Base-by-base conservation (phyloP, 768 basidiomycete species). In the Serendipita sp. region DNA sequence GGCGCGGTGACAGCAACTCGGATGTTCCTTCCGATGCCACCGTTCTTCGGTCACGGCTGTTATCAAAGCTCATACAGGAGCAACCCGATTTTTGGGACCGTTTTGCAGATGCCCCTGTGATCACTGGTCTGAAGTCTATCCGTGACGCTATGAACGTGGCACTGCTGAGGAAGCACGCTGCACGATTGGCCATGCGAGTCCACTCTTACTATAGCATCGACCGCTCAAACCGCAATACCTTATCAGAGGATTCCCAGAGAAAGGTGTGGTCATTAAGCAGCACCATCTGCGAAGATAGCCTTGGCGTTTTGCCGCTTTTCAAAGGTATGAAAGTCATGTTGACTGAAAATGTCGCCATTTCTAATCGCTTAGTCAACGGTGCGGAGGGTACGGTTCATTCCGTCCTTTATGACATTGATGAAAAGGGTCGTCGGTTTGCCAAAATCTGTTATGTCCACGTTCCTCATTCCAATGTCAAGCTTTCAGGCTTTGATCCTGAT, bases 341-440 rank as follows among this genome's bases (percentile, higher is more conserved):
- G 17, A 62, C 62, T 14, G 62, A 62, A 53, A 62, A 62, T 48
- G 3, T 62, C 5, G 62, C 62, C 14, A 26, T 62, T 14, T 26
- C 4, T 20, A 26, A 38, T 11, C 13, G 26, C n/a, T 13, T 62
- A 3, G 62, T 62, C 9, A 62, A 62, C 24, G 62, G 62, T 13
- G 44, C 30, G 20, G 31, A 24, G 5, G 62, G 62, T 17, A 51
- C 31, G 2, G 45, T 62, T 17, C 5, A 50, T 5, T 7, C 5
- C 5, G 17, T 50, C 45, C 5, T 22, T n/a, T 50, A 50, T 28
- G 45, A 50, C 20, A 50, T 50, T 22, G 45, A 50, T 17, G 7
- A 7, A 28, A 11, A 50, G 7, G n/a, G 28, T 17, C 17, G 45
- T 7, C 45, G 17, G 9, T 50, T 7, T 50, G 45, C 45, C 17